Evolutionary conservation across 2,329 filamentous ascomycete species (phyloP).

Genomic region (Fusarium abutilonis): DNA sequence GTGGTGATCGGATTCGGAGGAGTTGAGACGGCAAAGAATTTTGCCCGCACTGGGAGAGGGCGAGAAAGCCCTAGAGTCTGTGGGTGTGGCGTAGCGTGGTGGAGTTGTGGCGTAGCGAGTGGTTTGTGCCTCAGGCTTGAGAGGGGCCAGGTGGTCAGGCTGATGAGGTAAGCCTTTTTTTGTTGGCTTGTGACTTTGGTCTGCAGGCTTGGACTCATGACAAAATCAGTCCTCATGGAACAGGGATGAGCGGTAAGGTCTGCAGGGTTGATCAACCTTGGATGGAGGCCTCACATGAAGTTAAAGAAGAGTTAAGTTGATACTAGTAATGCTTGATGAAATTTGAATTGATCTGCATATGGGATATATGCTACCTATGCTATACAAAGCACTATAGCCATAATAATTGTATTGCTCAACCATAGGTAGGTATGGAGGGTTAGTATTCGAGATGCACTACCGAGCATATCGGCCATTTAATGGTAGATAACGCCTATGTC

Average conservation of each 20-base stretch:
- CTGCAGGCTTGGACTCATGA: constrained; percentile 11
- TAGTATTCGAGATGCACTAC: neutral
- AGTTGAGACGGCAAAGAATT: constrained; percentile 49
- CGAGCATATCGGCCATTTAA: neutral
- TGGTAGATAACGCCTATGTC: constrained; percentile 21
- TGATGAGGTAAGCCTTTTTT: constrained; percentile 20
- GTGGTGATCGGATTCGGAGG: constrained; percentile 48
- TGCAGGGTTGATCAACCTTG: neutral
- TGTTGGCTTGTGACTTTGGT: constrained; percentile 8
- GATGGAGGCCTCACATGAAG: constrained; percentile 8
- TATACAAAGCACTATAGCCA: too few relatives aligned
- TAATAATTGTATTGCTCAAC: too few relatives aligned
- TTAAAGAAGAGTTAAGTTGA: neutral
- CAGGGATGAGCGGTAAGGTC: neutral
- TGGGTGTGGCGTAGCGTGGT: neutral
- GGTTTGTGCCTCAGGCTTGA: constrained; percentile 28
- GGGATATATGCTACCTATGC: too few relatives aligned
- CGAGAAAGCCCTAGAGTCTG: constrained; percentile 53
- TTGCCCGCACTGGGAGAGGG: constrained; percentile 49
- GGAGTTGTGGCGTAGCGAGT: constrained; percentile 19
- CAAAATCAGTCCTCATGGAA: constrained; percentile 30
- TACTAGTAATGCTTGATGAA: neutral
- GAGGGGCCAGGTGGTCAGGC: too few relatives aligned
- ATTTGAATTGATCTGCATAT: neutral
- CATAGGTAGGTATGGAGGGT: too few relatives aligned